Percentiles rank a stretch among this genome's conserved stretches.
phyloP scores from a whole-genome alignment of 2,329 filamentous ascomycete genomes.

The Diaporthe sp. region DNA sequence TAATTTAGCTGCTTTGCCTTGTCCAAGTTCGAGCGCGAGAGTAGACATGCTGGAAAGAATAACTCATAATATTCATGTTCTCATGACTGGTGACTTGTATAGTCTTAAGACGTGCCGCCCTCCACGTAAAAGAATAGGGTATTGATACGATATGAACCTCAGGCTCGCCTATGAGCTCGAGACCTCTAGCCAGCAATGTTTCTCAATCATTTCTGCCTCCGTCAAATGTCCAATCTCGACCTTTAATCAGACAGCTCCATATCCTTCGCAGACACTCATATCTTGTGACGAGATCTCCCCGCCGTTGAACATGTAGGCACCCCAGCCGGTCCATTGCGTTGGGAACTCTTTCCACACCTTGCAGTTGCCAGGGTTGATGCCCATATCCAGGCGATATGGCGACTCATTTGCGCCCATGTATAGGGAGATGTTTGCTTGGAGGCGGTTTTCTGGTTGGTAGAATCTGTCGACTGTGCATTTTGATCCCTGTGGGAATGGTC shows the following conservation, averaged over 20 bases:
- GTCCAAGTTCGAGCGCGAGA: too few species aligned
- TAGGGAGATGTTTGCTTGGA: constrained; percentile 1
- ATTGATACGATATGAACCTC: not conserved
- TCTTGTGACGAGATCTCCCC: constrained; percentile 1
- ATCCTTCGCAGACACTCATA: not conserved
- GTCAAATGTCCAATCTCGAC: not conserved
- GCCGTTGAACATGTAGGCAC: constrained; percentile 13
- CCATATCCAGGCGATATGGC: constrained; percentile 1
- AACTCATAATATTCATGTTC: not conserved
- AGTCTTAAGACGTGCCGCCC: not conserved
- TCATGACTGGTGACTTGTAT: too few species aligned
- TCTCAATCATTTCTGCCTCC: not conserved
- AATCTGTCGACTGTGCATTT: constrained; percentile 22
- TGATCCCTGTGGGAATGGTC: not conserved
- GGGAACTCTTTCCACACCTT: constrained; percentile 22
- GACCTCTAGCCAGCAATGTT: too few species aligned
- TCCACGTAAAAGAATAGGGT: not conserved
- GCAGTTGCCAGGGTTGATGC: constrained; percentile 11
- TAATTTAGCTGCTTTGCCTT: too few species aligned
- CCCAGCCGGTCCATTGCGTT: constrained; percentile 17
- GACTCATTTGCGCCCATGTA: constrained; percentile 5
- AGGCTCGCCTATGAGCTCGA: not conserved
- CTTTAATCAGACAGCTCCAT: not conserved
- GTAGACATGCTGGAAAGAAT: too few species aligned
- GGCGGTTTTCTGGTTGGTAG: constrained; percentile 18